phyloP scores from a whole-genome alignment of 352 stramenopile species.

The Phytophthora cryptogea region DNA sequence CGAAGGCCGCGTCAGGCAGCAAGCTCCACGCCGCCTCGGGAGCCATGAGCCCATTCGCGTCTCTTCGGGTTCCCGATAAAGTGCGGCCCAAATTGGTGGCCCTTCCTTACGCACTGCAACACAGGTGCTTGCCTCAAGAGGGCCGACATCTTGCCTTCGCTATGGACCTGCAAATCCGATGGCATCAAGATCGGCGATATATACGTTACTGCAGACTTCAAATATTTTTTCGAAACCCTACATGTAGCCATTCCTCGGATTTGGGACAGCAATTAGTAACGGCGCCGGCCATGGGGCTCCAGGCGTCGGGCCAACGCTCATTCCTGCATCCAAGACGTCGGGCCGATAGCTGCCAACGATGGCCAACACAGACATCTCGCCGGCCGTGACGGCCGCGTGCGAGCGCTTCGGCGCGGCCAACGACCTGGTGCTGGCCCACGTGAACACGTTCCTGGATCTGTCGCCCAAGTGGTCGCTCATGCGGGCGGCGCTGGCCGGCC shows the following conservation, averaged over 20 bases:
- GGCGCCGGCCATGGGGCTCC: slow-evolving; percentile 2
- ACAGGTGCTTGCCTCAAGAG: neutral
- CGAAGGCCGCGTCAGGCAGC: slow-evolving; percentile 45
- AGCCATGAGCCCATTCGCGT: slow-evolving; percentile 19
- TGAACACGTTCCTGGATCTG: slow-evolving; percentile 63
- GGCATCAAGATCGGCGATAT: neutral
- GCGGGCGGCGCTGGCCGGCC: slow-evolving; percentile 51
- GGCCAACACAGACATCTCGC: slow-evolving; percentile 38
- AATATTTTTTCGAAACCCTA: neutral
- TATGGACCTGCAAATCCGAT: neutral
- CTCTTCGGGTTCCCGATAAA: slow-evolving; percentile 1
- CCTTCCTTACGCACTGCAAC: slow-evolving; percentile 1
- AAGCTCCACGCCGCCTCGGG: slow-evolving; percentile 29
- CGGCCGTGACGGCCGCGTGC: slow-evolving; percentile 54
- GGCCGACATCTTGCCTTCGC: neutral
- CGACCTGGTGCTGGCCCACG: slow-evolving; percentile 51
- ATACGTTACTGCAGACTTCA: neutral
- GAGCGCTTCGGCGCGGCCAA: slow-evolving; percentile 45
- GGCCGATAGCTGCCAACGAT: neutral
- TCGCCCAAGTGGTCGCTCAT: slow-evolving; percentile 59
- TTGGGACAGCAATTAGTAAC: slow-evolving; percentile 13
- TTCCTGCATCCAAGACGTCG: slow-evolving; percentile 19
- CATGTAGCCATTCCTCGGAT: slow-evolving; percentile 4
- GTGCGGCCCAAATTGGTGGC: neutral
- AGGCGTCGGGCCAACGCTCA: slow-evolving; percentile 3